Base-by-base conservation (phyloP, 805 yeast genomes). In the Maudiozyma bulderi region DNA sequence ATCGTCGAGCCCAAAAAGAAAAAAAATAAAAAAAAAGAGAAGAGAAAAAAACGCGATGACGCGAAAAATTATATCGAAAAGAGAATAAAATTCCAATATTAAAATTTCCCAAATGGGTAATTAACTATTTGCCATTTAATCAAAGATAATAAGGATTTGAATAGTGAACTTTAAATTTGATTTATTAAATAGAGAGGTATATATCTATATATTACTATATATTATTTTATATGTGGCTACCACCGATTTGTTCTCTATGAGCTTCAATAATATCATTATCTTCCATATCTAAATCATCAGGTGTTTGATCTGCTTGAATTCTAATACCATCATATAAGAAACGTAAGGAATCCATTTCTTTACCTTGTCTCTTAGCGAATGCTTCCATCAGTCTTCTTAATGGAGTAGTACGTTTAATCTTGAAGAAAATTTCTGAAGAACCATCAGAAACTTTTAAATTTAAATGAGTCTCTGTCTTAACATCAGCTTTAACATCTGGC, bases 241-340 rank as follows among this genome's bases (percentile, higher is more conserved):
- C 88, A 54, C 95, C 86, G 49, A 83, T 83, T 73, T 93, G 99
- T 69, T 90, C 96, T 69, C 93, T 83, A 68, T 89, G 96, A 8
- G 96, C 99, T 70, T 93, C 99, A 57, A 93, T 90, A 57, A 86
- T 86, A 67, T 93, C 99, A 57, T 91, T 91, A 66, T 93, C 96
- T 69, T 86, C 95, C 80, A 93, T 81, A 46, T 88, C 98, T 60
- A 93, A 76, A 54, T 81, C 86, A 40, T 86, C 95, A 6, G 99
- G 98, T 5, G 99, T 93, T 60, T 86, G 88, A 51, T 84, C 90
- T 8, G 90, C 85, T 54, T 78, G 75, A 52, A 93, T 82, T 64
- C 98, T 81, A 57, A 88, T 85, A 54, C 99, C 99, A 56, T 93
- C 99, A 64, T 83, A 83, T 62, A 93, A 74, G 67, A 93, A 93